These are phyloP conservation scores for Paspalum notatum DNA, from an alignment of 176 grass and related monocot species.

Conservation along the genomic window DNA sequence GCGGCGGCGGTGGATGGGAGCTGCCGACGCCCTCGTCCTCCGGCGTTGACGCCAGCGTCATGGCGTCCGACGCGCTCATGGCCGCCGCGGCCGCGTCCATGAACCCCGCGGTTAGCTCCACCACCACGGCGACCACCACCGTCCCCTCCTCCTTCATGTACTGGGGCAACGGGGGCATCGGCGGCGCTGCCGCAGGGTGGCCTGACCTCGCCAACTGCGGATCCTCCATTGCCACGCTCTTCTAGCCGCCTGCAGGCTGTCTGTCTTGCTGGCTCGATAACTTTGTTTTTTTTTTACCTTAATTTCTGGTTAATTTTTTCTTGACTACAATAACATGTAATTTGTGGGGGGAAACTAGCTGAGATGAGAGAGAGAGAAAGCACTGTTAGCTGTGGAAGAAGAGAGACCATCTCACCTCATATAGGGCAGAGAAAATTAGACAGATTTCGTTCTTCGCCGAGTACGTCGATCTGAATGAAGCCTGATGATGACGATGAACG, in stretches of 20 bases:
- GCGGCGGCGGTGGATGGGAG: constrained; percentile 25
- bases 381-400: constrained; percentile 13
- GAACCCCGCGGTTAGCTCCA: constrained; percentile 31
- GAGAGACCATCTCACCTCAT: constrained; percentile 25
- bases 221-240: constrained; percentile 82
- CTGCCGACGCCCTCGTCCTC: constrained; percentile 48
- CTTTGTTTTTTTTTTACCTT: constrained; percentile 43
- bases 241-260: constrained; percentile 42
- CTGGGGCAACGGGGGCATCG: constrained; percentile 58
- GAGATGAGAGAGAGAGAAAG: constrained; percentile 39
- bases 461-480: too few relatives aligned
- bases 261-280: constrained; percentile 29
- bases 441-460: neutral
- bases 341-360: constrained; percentile 46
- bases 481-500: too few relatives aligned
- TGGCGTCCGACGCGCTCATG: constrained; percentile 70
- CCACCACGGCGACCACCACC: neutral
- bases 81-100: constrained; percentile 56
- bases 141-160: constrained; percentile 45
- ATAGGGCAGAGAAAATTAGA: constrained; percentile 15
- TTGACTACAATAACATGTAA: constrained; percentile 70
- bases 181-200: constrained; percentile 42
- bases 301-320: constrained; percentile 50
- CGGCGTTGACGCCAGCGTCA: constrained; percentile 50
- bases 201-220: constrained; percentile 67